phyloP scores from a whole-genome alignment of 441 rosid genomes.

The Euphorbia celastroides region DNA sequence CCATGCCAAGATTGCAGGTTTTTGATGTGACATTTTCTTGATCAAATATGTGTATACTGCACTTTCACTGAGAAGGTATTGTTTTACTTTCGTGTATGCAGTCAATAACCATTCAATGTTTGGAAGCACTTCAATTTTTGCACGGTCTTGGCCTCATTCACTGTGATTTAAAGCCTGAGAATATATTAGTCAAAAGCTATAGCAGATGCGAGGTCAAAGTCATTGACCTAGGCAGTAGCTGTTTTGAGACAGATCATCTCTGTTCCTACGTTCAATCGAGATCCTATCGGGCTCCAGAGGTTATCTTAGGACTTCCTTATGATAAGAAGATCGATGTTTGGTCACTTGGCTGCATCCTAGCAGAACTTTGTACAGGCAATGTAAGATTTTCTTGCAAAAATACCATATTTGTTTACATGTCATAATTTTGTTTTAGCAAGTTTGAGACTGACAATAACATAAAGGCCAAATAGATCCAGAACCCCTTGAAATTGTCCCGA shows the following conservation, averaged over 20 bases:
- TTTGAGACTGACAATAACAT: not conserved
- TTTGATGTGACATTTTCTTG: slow-evolving; percentile 21
- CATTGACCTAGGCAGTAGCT: slow-evolving; percentile 98
- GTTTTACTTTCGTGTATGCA: slow-evolving; percentile 39
- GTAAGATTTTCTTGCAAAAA: slow-evolving; percentile 44
- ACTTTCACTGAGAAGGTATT: slow-evolving; percentile 20
- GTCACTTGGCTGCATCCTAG: slow-evolving; percentile 98
- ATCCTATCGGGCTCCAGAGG: slow-evolving; percentile 98
- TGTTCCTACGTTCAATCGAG: slow-evolving; percentile 98
- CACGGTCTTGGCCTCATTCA: slow-evolving; percentile 94
- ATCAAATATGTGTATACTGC: slow-evolving; percentile 13
- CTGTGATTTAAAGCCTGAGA: slow-evolving; percentile 93
- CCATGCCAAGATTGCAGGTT: slow-evolving; percentile 99
- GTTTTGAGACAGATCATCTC: slow-evolving; percentile 94
- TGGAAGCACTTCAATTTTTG: slow-evolving; percentile 87
- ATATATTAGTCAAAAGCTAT: slow-evolving; percentile 91
- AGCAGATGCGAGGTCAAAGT: slow-evolving; percentile 97
- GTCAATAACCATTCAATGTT: slow-evolving; percentile 90
- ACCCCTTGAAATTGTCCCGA: no score
- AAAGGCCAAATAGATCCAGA: no score
- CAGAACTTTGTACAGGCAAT: slow-evolving; percentile 95
- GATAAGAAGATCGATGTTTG: slow-evolving; percentile 91
- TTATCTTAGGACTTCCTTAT: slow-evolving; percentile 85
- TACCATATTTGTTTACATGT: not conserved
- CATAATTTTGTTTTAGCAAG: not conserved